phyloP scores from a whole-genome alignment of 306 rosid genomes.

The Cicer cuneatum region DNA sequence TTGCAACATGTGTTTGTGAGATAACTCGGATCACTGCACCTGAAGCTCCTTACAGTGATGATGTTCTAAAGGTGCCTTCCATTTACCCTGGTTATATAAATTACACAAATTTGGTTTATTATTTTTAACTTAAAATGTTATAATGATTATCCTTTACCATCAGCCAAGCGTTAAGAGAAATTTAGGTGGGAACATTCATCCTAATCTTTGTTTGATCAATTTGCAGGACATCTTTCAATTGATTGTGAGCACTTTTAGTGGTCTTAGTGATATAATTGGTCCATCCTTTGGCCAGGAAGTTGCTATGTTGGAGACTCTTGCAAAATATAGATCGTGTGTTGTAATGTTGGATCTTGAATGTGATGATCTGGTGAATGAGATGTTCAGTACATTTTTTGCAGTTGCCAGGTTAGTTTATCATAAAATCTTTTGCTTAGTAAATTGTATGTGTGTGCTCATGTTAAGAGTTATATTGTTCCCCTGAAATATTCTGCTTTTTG shows the following conservation, averaged over 20 bases:
- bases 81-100: conserved; percentile 39
- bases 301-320: conserved; percentile 88
- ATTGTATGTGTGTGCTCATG: conserved; percentile 25
- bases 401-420: conserved; percentile 79
- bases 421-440: conserved; percentile 35
- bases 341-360: conserved; percentile 99
- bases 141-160: conserved; percentile 28
- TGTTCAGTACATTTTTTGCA: conserved; percentile 85
- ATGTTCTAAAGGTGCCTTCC: conserved; percentile 79
- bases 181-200: conserved; percentile 30
- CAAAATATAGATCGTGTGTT: conserved; percentile 96
- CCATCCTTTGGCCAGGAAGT: conserved; percentile 89
- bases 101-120: conserved; percentile 39
- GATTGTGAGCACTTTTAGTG: conserved; percentile 90
- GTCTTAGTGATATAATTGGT: conserved; percentile 78
- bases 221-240: conserved; percentile 89
- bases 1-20: conserved; percentile 93
- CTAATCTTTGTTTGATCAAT: conserved; percentile 48
- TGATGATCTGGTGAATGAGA: conserved; percentile 89
- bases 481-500: conserved; percentile 34
- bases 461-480: conserved; percentile 30
- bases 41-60: conserved; percentile 93
- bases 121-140: not conserved
- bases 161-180: conserved; percentile 22
- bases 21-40: conserved; percentile 99